Evolutionary conservation across 2,329 filamentous ascomycete species (phyloP), one percentile per base, ranked within the genome.

Genomic region (Cladorrhinum sp.): DNA sequence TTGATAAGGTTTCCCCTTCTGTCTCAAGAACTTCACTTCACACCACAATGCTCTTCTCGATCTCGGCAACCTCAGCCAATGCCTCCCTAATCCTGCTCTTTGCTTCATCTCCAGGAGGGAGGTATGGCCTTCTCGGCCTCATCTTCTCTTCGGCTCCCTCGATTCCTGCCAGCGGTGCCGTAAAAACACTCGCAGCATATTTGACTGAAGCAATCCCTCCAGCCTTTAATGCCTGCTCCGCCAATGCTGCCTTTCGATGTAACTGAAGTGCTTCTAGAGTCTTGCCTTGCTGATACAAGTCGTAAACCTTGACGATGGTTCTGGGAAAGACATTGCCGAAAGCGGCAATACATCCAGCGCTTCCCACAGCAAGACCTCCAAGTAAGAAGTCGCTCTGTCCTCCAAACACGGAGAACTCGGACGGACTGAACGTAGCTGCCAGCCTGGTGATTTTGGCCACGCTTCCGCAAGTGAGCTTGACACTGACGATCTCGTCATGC

Each of bases 301-400:
- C 71, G 70, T 88, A 91, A 25, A 90, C 80, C 59, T 74, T 76
- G 4, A 81, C 79, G 20, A 86, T 77, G 0, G 82, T 79, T 68
- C 78, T 80, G 8, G 85, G 85, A 66, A 83, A 85, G 2, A 88
- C 75, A 64, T 89, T 88, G 24, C 79, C 86, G 63, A 88, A 82
- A 2, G 84, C 85, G 0, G 85, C 83, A 54, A 89, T 84, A 64
- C 80, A 84, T 9, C 86, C 86, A 1, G 80, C 78, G 27, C 80
- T 82, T 16, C 86, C 85, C 6, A 81, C 80, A 1, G 79, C 78
- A 32, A 89, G 71, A 0, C 82, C 84, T 1, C 83, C 84, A 53
- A 89, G 75, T 23, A 92, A 73, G 71, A 90, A 92, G 68, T 92
- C 89, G 1, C 84, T 85, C 74, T 92, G 88, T 0, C 90, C 90